Percentiles rank a stretch among this genome's conserved stretches.
Conservation (phyloP, 495 filamentous ascomycete species). For the Neurospora sp. region DNA sequence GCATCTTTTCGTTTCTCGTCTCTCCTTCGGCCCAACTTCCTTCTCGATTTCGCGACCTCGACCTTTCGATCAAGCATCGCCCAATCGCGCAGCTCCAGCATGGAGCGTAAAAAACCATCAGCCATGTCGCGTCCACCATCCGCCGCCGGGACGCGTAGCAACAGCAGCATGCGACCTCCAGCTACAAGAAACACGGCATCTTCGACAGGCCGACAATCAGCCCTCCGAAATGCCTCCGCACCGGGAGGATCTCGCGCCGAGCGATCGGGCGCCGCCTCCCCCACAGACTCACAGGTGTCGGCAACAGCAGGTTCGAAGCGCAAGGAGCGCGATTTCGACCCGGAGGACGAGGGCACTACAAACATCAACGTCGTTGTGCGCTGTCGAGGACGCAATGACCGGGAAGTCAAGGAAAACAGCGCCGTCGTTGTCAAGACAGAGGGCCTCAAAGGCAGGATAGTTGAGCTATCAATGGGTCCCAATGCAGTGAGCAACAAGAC, state of each 20-base stretch:
- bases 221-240: slow-evolving; percentile 9
- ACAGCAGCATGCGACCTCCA: slow-evolving; percentile 22
- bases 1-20: neutral
- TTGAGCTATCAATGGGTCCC: slow-evolving; percentile 87
- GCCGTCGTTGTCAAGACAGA: slow-evolving; percentile 83
- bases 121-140: slow-evolving; percentile 11
- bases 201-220: slow-evolving; percentile 3
- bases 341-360: slow-evolving; percentile 59
- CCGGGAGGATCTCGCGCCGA: slow-evolving; percentile 23
- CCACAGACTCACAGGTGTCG: slow-evolving; percentile 53
- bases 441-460: slow-evolving; percentile 68
- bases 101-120: slow-evolving; percentile 24
- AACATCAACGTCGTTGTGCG: slow-evolving; percentile 97
- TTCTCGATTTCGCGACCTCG: neutral
- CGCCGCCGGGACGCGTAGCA: slow-evolving; percentile 12
- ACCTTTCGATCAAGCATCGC: neutral
- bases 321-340: slow-evolving; percentile 74
- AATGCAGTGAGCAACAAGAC: slow-evolving; percentile 90
- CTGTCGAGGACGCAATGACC: slow-evolving; percentile 84
- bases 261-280: slow-evolving; percentile 46
- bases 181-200: slow-evolving; percentile 5
- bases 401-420: slow-evolving; percentile 87
- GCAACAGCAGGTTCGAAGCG: slow-evolving; percentile 52
- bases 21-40: neutral
- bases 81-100: slow-evolving; percentile 10